Percentiles rank a stretch among this genome's conserved stretches.
These are phyloP conservation scores for Oryza glaberrima DNA, from an alignment of 176 grass and related monocot genomes.

Conservation along the genomic window DNA sequence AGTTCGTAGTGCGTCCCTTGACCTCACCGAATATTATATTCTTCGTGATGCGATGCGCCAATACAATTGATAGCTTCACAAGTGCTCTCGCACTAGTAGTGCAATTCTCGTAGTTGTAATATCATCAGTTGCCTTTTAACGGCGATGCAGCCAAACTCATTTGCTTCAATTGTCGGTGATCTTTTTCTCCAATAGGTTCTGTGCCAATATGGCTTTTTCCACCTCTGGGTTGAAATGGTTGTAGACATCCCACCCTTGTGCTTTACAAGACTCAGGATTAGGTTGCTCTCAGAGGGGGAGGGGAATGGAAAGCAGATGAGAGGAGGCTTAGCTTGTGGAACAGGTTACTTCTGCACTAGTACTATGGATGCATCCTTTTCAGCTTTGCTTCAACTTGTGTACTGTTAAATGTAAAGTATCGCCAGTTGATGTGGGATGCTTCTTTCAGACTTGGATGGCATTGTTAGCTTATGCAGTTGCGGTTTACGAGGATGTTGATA, in stretches of 20 bases:
- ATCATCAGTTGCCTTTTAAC: background rate
- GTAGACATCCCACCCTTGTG: background rate
- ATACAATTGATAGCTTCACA: background rate
- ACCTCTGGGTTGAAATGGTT: background rate
- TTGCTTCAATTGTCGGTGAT: background rate
- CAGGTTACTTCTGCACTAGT: slow-evolving; percentile 32
- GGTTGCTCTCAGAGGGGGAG: background rate
- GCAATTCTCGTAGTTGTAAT: background rate
- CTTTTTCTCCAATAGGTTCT: background rate
- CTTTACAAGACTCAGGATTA: background rate
- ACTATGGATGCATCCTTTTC: slow-evolving; percentile 45
- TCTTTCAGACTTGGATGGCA: slow-evolving; percentile 1
- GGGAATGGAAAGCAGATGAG: background rate
- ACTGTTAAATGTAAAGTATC: slow-evolving; percentile 12
- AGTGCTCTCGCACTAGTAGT: slow-evolving; percentile 15
- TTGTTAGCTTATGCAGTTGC: background rate
- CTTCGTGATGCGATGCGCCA: background rate
- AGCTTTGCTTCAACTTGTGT: slow-evolving; percentile 44
- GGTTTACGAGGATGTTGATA: background rate
- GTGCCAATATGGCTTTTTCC: slow-evolving; percentile 25
- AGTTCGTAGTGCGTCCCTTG: background rate
- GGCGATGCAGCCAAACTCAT: background rate
- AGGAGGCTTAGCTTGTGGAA: slow-evolving; percentile 35
- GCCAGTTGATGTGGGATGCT: background rate
- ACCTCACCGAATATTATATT: slow-evolving; percentile 20